Evolutionary conservation across 352 stramenopile species (phyloP).

Genomic region (Phytopythium montanum): DNA sequence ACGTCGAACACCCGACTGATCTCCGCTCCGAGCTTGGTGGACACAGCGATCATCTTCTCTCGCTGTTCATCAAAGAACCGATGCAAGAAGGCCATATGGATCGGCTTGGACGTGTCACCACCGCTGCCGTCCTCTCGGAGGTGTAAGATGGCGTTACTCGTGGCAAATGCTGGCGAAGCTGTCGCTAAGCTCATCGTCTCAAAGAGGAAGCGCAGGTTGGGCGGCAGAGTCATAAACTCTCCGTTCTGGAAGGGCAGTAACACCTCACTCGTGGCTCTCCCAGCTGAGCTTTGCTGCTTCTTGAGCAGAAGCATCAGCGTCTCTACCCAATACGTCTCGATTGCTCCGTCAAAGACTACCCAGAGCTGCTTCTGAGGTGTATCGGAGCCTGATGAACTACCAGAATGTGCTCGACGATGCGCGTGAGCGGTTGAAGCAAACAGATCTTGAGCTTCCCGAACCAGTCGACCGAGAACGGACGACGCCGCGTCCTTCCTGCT

Average conservation of each 20-base stretch:
- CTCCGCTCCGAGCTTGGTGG: not conserved
- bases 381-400: not conserved
- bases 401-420: not conserved
- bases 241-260: slow-evolving; percentile 31
- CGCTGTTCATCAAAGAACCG: slow-evolving; percentile 16
- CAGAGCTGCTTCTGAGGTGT: slow-evolving; percentile 26
- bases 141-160: slow-evolving; percentile 23
- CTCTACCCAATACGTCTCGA: slow-evolving; percentile 42
- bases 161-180: slow-evolving; percentile 29
- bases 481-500: slow-evolving; percentile 20
- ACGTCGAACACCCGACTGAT: not conserved
- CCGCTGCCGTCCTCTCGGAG: slow-evolving; percentile 8
- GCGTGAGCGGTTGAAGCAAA: slow-evolving; percentile 5
- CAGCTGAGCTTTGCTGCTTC: not conserved
- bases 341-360: slow-evolving; percentile 38
- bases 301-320: slow-evolving; percentile 23
- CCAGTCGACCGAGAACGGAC: slow-evolving; percentile 31
- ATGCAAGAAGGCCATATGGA: slow-evolving; percentile 13
- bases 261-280: not conserved
- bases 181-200: slow-evolving; percentile 38
- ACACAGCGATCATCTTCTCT: not conserved
- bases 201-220: slow-evolving; percentile 62
- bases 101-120: not conserved
- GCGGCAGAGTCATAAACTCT: slow-evolving; percentile 55
- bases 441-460: slow-evolving; percentile 28